Conservation (phyloP, 1,139 yeast genomes). For the Suhomyces taliae region DNA sequence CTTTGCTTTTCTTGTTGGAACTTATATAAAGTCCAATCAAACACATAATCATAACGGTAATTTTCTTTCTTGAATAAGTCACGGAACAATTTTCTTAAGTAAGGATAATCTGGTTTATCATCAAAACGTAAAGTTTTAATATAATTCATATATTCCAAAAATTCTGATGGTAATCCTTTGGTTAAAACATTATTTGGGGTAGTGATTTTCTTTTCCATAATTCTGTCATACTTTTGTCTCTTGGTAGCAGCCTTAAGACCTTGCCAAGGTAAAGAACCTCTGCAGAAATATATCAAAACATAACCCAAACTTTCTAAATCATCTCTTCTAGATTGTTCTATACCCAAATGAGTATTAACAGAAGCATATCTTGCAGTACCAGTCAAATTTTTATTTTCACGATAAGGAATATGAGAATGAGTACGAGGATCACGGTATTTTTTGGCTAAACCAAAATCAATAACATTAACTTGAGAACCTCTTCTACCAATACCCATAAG, state of each 20-base stretch:
- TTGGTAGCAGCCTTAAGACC: slow-evolving; percentile 96
- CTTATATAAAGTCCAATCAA: slow-evolving; percentile 95
- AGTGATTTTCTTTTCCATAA: slow-evolving; percentile 94
- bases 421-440: slow-evolving; percentile 95
- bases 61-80: slow-evolving; percentile 87
- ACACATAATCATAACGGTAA: slow-evolving; percentile 89
- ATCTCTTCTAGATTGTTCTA: slow-evolving; percentile 95
- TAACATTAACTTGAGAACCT: slow-evolving; percentile 92
- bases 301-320: slow-evolving; percentile 95
- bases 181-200: slow-evolving; percentile 88
- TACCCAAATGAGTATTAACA: slow-evolving; percentile 93
- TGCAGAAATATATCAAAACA: slow-evolving; percentile 89
- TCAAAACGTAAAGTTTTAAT: slow-evolving; percentile 90
- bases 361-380: slow-evolving; percentile 98
- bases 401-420: slow-evolving; percentile 91
- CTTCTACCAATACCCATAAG: slow-evolving; percentile 96
- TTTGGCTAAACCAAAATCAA: slow-evolving; percentile 96
- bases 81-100: slow-evolving; percentile 84
- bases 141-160: slow-evolving; percentile 83
- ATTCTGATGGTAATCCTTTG: slow-evolving; percentile 89
- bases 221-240: slow-evolving; percentile 94
- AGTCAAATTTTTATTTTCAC: slow-evolving; percentile 93
- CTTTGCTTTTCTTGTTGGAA: slow-evolving; percentile 67
- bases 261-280: slow-evolving; percentile 98
- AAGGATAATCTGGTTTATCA: slow-evolving; percentile 93